Base-by-base conservation (phyloP, 805 yeast species). In the Hanseniaspora thailandica region DNA sequence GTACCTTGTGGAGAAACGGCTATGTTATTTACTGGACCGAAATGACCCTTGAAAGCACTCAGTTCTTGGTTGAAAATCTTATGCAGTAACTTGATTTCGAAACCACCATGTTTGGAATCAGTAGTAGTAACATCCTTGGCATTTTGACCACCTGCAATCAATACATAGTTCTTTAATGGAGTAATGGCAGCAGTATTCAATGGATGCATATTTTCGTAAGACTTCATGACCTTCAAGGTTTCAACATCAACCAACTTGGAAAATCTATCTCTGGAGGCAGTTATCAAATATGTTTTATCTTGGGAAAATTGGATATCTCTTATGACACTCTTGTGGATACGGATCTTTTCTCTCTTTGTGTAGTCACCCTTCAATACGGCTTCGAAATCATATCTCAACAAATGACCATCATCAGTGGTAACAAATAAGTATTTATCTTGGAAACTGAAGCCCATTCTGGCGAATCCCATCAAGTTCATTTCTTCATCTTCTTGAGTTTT, bases 121-220 rank as follows among this genome's bases (percentile, higher is more conserved):
- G 97, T 88, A n/a, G 97, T 93, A 41, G 99, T 93, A 65, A 93
- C 99, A 68, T 89, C 95, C 70, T 88, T 81, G 39, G 98, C 97
- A 63, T 88, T 97, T 75, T 93, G 97, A 81, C 99, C 99, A 73
- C 99, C 99, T 52, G 97, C 98, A 57, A 93, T 75, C 47, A 93
- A 82, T 57, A 93, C 84, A 66, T 82, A 90, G 65, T 93, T 90
- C 72, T 93, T 93, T 55, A 81, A 74, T 25, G 97, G 94, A 15
- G 98, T 89, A 60, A 93, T 84, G 59, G 95, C 83, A 19, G 97
- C 97, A 35, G 95, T 79, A 74, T 93, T 93, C 76, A 93, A 76
- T 55, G 97, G 97, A 51, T 95, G 88, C 66, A 88, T 97, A 5
- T 96, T 82, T 61, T 76, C 78, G 69, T 75, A 93, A 20, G 78